Evolutionary conservation across 371 early-diverging fungal genomes (phyloP), one percentile per base, ranked within the genome.

Genomic region (Amoeboradix gromovi): DNA sequence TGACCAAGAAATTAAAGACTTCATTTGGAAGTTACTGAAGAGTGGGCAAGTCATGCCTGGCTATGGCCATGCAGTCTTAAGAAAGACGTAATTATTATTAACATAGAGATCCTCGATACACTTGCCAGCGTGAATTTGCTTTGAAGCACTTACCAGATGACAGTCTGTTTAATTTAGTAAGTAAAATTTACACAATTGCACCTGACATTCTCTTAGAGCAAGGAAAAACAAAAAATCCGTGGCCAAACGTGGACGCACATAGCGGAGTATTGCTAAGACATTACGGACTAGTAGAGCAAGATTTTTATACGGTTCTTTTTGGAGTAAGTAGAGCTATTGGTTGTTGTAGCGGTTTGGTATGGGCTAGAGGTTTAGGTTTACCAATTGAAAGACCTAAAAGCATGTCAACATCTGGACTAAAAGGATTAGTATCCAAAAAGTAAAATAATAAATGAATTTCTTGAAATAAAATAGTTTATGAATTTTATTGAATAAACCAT

Each of bases 141-240:
- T 83, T 91, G 76, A 93, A 94, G 86, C 90, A 94, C 82, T 83
- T 96, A 77, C 94, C 94, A 72, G 84, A 84, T 75, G 92, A 96
- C 80, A 89, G 88, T 73, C 82, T 93, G 80, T 94, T 96, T 86
- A 86, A 91, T 81, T 83, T 93, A 66, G 92, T 92, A 74, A 85
- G 87, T 80, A 86, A 93, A 77, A 76, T 96, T 74, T 96, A 92
- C 85, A 91, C 91, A 83, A 88, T 94, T 72, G 91, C 87, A 31
- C 97, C 97, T 29, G 88, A 87, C 73, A 90, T 94, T 69, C 83
- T 96, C 68, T 88, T 87, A 72, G 92, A 94, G 82, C 97, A 96
- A 83, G 97, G 95, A 73, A 96, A 94, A 88, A 94, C 94, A 86
- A 94, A 94, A 90, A 96, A 96, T 89, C 97, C 97, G 72, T 96